Conservation (phyloP, 202 grass and related monocot species). For the Brachypodium distachyon region DNA sequence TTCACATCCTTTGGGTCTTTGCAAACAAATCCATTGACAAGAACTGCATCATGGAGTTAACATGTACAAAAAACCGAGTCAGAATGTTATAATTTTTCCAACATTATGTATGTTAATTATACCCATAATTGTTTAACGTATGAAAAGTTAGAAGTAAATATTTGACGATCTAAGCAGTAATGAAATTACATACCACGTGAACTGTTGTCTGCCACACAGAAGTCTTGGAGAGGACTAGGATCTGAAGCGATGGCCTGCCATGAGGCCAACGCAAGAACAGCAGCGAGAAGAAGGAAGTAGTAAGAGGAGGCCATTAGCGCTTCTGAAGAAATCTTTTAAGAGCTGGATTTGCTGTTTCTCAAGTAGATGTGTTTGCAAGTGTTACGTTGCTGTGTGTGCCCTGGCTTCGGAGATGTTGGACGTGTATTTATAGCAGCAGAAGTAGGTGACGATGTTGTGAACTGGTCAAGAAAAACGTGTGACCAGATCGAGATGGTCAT, state of each 20-base stretch:
- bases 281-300: background rate
- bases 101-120: no score
- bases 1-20: background rate
- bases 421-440: no score
- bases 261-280: background rate
- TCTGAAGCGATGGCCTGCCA: background rate
- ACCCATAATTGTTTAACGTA: background rate
- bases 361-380: no score
- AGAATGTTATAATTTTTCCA: no score
- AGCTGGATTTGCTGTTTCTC: background rate
- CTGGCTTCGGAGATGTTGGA: no score
- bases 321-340: background rate
- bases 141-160: background rate
- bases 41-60: background rate
- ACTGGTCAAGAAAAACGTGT: no score
- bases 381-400: no score
- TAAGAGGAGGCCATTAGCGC: background rate
- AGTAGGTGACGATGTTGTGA: no score
- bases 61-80: no score
- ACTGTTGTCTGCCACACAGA: constrained; percentile 7
- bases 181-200: background rate
- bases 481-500: no score
- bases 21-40: background rate
- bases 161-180: background rate
- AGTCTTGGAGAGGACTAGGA: constrained; percentile 16